Percentiles rank a stretch among this genome's conserved stretches.
These are phyloP conservation scores for Apiospora phragmitis DNA, from an alignment of 2,329 filamentous ascomycete species.

Conservation along the genomic window DNA sequence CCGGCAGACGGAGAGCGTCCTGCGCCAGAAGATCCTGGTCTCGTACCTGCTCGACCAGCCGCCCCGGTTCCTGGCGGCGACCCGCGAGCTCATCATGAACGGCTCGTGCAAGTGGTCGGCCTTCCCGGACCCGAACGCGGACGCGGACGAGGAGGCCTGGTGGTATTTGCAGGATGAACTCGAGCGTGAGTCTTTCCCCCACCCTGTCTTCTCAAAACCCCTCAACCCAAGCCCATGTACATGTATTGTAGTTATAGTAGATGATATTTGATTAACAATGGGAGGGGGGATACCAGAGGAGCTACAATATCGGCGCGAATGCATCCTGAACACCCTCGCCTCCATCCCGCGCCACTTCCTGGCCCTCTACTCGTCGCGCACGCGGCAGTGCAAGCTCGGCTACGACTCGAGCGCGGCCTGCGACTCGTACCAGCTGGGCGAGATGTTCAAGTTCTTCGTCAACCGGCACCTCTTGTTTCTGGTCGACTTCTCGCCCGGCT, in stretches of 20 bases:
- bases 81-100: slow-evolving; percentile 64
- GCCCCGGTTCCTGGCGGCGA: slow-evolving; percentile 59
- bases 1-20: slow-evolving; percentile 59
- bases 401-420: slow-evolving; percentile 73
- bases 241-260: too few species aligned
- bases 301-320: slow-evolving; percentile 64
- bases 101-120: slow-evolving; percentile 62
- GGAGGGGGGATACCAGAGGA: slow-evolving; percentile 56
- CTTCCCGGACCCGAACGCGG: slow-evolving; percentile 35
- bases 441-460: slow-evolving; percentile 72
- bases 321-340: slow-evolving; percentile 67
- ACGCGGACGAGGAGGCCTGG: slow-evolving; percentile 49
- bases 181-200: slow-evolving; percentile 51
- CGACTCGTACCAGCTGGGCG: slow-evolving; percentile 76
- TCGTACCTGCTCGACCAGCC: slow-evolving; percentile 66
- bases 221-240: neutral
- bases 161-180: slow-evolving; percentile 71
- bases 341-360: slow-evolving; percentile 71
- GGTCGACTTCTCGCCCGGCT: slow-evolving; percentile 53
- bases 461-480: slow-evolving; percentile 62
- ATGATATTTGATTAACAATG: slow-evolving; percentile 13
- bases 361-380: slow-evolving; percentile 63
- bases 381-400: slow-evolving; percentile 68
- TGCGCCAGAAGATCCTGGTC: slow-evolving; percentile 70
- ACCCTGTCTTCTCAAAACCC: neutral